Conservation (phyloP, 1,139 yeast genomes). For the Suhomyces bolitotheri region DNA sequence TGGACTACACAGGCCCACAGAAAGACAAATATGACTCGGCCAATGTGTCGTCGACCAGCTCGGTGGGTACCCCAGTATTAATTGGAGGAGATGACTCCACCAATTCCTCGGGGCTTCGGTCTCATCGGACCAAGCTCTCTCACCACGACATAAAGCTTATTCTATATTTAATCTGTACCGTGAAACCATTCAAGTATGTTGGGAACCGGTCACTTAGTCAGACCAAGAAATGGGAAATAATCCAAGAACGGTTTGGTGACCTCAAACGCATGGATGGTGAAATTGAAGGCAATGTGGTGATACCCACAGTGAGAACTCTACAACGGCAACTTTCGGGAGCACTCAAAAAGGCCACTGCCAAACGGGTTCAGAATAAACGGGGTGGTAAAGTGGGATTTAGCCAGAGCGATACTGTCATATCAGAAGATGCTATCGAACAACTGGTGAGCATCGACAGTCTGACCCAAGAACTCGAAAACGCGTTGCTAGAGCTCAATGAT, state of each 20-base stretch:
- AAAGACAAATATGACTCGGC: conserved; percentile 1
- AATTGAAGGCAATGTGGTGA: conserved; percentile 13
- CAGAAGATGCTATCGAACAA: conserved; percentile 4
- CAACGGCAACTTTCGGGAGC: conserved; percentile 40
- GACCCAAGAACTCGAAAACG: conserved; percentile 30
- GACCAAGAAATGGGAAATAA: conserved; percentile 39
- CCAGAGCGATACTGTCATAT: conserved; percentile 2
- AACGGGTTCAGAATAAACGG: conserved; percentile 14
- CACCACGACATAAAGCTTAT: conserved; percentile 32
- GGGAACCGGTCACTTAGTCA: conserved; percentile 37
- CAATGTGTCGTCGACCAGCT: conserved; percentile 4
- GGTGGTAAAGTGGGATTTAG: conserved; percentile 7
- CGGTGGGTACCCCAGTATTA: conserved; percentile 6
- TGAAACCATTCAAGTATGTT: conserved; percentile 41
- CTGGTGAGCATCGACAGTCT: conserved; percentile 22
- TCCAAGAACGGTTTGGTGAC: conserved; percentile 29
- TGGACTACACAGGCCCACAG: conserved; percentile 1
- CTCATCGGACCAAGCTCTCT: conserved; percentile 29
- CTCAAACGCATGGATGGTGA: conserved; percentile 17
- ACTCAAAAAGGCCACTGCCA: conserved; percentile 29
- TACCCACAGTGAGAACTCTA: conserved; percentile 41
- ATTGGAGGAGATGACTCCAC: conserved; percentile 1
- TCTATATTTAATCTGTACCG: conserved; percentile 30
- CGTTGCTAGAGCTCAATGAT: conserved; percentile 32
- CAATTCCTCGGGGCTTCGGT: background rate